These are phyloP conservation scores for Pugionium cornutum DNA, from an alignment of 345 rosid genomes.

Conservation along the genomic window DNA sequence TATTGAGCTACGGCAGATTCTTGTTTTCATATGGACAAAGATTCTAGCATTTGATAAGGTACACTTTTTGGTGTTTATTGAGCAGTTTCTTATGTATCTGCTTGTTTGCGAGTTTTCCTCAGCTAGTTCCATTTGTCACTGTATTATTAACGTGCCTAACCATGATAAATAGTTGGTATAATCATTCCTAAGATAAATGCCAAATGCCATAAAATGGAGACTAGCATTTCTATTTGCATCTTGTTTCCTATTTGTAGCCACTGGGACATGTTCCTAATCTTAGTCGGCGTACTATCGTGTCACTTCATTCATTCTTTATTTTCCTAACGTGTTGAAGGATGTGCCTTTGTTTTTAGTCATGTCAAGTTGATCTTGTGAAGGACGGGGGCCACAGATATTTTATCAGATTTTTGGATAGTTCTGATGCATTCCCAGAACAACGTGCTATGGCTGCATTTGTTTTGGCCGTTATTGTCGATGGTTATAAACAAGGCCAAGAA, in stretches of 20 bases:
- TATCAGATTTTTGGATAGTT: constrained; percentile 91
- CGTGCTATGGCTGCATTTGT: constrained; percentile 99
- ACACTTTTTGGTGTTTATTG: constrained; percentile 9
- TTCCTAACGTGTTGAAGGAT: constrained; percentile 19
- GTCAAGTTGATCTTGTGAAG: constrained; percentile 99
- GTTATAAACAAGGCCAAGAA: constrained; percentile 94
- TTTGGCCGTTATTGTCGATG: constrained; percentile 97
- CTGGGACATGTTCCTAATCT: constrained; percentile 2
- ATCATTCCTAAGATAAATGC: constrained; percentile 15
- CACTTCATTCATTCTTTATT: constrained; percentile 15
- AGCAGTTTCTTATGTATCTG: constrained; percentile 12
- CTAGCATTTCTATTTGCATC: constrained; percentile 4
- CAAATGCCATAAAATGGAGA: background rate
- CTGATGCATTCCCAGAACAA: constrained; percentile 96
- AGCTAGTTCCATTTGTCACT: constrained; percentile 18
- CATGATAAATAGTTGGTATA: background rate
- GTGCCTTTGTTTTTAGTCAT: constrained; percentile 64
- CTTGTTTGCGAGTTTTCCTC: background rate
- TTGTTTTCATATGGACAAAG: constrained; percentile 99
- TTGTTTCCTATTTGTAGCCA: constrained; percentile 7
- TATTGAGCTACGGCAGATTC: constrained; percentile 92
- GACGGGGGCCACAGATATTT: constrained; percentile 96
- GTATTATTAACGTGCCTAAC: constrained; percentile 10
- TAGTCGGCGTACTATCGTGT: constrained; percentile 14
- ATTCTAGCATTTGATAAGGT: constrained; percentile 99